These are phyloP conservation scores for Macrolepiota albuminosa DNA, from an alignment of 768 basidiomycete genomes.

Conservation along the genomic window DNA sequence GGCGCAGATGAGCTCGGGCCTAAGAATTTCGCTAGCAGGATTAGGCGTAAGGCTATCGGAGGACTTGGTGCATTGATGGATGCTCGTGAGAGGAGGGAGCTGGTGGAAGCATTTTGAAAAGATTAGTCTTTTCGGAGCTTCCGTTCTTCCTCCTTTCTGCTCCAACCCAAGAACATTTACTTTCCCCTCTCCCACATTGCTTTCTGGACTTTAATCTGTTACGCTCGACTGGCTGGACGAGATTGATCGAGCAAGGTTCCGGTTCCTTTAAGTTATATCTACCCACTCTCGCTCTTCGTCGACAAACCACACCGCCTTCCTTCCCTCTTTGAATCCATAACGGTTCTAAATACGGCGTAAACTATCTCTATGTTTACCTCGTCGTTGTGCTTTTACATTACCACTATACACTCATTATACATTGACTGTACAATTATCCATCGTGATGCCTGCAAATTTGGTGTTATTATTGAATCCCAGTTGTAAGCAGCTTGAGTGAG, in stretches of 20 bases:
- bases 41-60: slow-evolving; percentile 80
- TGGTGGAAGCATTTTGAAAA: slow-evolving; percentile 63
- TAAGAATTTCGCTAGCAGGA: slow-evolving; percentile 85
- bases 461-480: not conserved
- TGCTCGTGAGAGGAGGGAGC: slow-evolving; percentile 75
- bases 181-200: slow-evolving; percentile 1
- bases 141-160: slow-evolving; percentile 16
- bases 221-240: slow-evolving; percentile 16
- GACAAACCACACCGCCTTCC: slow-evolving; percentile 1
- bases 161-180: slow-evolving; percentile 4
- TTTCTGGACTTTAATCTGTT: slow-evolving; percentile 11
- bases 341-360: slow-evolving; percentile 7
- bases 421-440: slow-evolving; percentile 3
- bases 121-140: slow-evolving; percentile 7
- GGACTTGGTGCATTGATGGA: slow-evolving; percentile 76
- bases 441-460: not conserved
- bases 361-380: slow-evolving; percentile 11
- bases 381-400: slow-evolving; percentile 16
- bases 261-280: slow-evolving; percentile 11
- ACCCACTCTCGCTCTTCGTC: slow-evolving; percentile 10
- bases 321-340: slow-evolving; percentile 11
- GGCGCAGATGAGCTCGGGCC: slow-evolving; percentile 83
- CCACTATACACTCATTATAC: slow-evolving; percentile 20
- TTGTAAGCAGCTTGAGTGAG: not conserved
- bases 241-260: slow-evolving; percentile 13